phyloP scores from a whole-genome alignment of 805 yeast species.

The Hanseniaspora occidentalis region DNA sequence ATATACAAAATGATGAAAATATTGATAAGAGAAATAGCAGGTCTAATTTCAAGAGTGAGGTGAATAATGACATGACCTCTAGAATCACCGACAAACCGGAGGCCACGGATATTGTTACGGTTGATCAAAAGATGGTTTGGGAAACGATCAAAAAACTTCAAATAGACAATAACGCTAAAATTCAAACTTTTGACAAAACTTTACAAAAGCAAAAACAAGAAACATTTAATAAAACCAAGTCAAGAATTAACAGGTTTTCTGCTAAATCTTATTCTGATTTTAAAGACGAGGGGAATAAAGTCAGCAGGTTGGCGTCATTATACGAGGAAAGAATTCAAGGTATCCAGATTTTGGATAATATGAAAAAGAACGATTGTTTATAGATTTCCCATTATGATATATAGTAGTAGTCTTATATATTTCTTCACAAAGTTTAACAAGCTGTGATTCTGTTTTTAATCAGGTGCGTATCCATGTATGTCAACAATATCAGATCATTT shows the following conservation, averaged over 20 bases:
- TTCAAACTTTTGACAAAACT: slow-evolving; percentile 20
- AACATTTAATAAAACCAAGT: slow-evolving; percentile 3
- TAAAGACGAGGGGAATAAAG: slow-evolving; percentile 39
- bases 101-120: background rate
- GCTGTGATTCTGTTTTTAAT: no score
- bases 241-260: slow-evolving; percentile 17
- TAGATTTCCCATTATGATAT: background rate
- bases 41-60: background rate
- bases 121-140: background rate
- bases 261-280: slow-evolving; percentile 28
- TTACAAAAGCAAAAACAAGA: slow-evolving; percentile 14
- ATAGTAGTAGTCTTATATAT: no score
- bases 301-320: slow-evolving; percentile 47
- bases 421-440: no score
- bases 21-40: background rate
- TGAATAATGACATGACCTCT: no score
- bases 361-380: slow-evolving; percentile 10
- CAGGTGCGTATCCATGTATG: no score
- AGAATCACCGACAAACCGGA: background rate
- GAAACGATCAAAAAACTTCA: background rate
- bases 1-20: background rate
- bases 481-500: no score
- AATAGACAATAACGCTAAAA: slow-evolving; percentile 15
- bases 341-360: slow-evolving; percentile 24
- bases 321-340: slow-evolving; percentile 46